phyloP scores from a whole-genome alignment of 768 basidiomycete species.

The Pleurotus citrinopileatus region DNA sequence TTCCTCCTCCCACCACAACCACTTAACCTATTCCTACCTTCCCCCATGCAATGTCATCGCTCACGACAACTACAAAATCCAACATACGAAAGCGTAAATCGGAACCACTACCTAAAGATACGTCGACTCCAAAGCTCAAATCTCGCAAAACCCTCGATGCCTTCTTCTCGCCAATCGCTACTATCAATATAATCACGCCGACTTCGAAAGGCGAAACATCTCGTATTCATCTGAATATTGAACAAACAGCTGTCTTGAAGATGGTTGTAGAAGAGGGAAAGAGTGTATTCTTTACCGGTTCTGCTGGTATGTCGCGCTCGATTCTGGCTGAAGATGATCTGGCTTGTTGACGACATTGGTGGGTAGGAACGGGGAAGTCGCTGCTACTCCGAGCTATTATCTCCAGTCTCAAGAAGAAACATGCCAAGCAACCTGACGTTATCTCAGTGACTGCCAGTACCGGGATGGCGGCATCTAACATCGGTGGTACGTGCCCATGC shows the following conservation, averaged over 20 bases:
- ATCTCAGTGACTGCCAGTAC: constrained; percentile 79
- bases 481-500: constrained; percentile 42
- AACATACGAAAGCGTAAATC: constrained; percentile 7
- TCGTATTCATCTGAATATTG: constrained; percentile 20
- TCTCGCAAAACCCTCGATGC: constrained; percentile 6
- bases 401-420: constrained; percentile 44
- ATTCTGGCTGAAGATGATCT: constrained; percentile 19
- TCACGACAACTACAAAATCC: not conserved
- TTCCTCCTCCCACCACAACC: not conserved
- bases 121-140: not conserved
- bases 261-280: constrained; percentile 56
- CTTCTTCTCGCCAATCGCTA: constrained; percentile 3
- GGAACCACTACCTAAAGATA: not conserved
- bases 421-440: constrained; percentile 44
- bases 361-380: constrained; percentile 80
- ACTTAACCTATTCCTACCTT: not conserved
- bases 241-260: constrained; percentile 64
- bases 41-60: not conserved
- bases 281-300: constrained; percentile 79
- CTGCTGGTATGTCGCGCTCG: constrained; percentile 51
- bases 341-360: constrained; percentile 31
- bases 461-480: constrained; percentile 68
- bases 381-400: constrained; percentile 80
- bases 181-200: not conserved
- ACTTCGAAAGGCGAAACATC: not conserved